Conservation (phyloP, 2,329 filamentous ascomycete species). For the Dichotomopilus funicola region DNA sequence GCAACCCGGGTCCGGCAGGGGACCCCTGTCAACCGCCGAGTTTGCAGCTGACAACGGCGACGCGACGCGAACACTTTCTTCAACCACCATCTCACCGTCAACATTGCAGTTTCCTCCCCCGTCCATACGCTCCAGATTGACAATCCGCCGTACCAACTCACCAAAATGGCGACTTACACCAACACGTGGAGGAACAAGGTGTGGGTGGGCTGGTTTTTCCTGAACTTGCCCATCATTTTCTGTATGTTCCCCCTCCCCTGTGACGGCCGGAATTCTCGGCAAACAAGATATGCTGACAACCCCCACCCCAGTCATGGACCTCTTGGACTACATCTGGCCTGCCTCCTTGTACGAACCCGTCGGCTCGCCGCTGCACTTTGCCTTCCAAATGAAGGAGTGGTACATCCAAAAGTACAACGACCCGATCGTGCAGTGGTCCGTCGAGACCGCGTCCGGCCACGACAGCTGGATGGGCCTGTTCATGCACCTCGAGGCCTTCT, state of each 20-base stretch:
- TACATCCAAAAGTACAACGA: conserved; percentile 47
- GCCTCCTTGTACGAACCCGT: conserved; percentile 36
- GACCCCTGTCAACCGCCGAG: too few species aligned
- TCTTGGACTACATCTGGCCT: conserved; percentile 49
- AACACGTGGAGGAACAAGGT: conserved; percentile 22
- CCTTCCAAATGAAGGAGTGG: conserved; percentile 38
- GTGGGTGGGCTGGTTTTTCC: conserved; percentile 30
- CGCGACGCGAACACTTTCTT: background rate
- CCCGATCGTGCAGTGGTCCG: conserved; percentile 41
- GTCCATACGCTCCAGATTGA: background rate
- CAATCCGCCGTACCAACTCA: background rate
- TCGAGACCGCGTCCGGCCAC: conserved; percentile 27
- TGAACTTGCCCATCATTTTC: conserved; percentile 29
- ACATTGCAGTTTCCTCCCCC: background rate
- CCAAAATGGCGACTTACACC: conserved; percentile 19
- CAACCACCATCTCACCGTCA: background rate
- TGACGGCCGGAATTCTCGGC: too few species aligned
- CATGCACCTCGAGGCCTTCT: conserved; percentile 43
- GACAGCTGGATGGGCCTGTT: conserved; percentile 47
- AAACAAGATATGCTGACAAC: background rate
- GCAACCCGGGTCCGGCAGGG: too few species aligned
- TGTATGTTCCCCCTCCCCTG: conserved; percentile 20
- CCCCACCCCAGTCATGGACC: conserved; percentile 41
- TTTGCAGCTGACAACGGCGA: background rate
- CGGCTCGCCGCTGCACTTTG: conserved; percentile 41